Evolutionary conservation across 2,329 filamentous ascomycete species (phyloP).

Genomic region (Colletotrichum aenigma): DNA sequence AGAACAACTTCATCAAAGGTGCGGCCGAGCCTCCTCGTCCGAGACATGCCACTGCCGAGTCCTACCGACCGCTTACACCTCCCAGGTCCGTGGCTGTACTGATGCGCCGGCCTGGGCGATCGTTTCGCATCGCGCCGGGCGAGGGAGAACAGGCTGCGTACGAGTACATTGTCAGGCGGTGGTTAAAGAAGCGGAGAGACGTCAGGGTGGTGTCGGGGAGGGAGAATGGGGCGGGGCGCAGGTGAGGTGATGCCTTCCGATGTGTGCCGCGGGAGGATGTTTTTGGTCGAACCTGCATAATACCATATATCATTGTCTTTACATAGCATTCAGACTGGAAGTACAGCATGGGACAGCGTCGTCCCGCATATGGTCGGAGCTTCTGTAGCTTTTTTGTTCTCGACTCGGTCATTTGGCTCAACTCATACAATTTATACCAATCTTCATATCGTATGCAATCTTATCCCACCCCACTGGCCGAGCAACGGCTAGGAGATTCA

Average conservation of each 20-base stretch:
- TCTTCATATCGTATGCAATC: not conserved
- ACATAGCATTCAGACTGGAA: not conserved
- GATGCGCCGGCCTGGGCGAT: not conserved
- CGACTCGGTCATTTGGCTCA: not conserved
- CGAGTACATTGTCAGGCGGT: not conserved
- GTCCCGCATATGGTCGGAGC: not conserved
- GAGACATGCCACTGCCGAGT: not conserved
- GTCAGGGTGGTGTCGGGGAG: not conserved
- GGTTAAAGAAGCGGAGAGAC: not conserved
- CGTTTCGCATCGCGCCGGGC: not conserved
- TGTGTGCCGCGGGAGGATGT: not conserved
- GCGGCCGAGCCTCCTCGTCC: not conserved
- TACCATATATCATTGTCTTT: not conserved
- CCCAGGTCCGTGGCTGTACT: conserved; percentile 19
- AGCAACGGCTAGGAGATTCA: not conserved
- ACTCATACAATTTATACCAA: not conserved
- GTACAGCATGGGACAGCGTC: not conserved
- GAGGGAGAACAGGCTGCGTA: not conserved
- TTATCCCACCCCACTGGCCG: not conserved
- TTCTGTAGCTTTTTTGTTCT: not conserved
- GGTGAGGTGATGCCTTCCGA: not conserved
- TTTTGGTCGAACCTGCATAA: not conserved
- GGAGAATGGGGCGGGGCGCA: not conserved
- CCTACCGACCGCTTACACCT: conserved; percentile 5
- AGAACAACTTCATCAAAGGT: conserved; percentile 18